Base-by-base conservation (phyloP, 164 flowering plant genomes). In the Macadamia integrifolia region DNA sequence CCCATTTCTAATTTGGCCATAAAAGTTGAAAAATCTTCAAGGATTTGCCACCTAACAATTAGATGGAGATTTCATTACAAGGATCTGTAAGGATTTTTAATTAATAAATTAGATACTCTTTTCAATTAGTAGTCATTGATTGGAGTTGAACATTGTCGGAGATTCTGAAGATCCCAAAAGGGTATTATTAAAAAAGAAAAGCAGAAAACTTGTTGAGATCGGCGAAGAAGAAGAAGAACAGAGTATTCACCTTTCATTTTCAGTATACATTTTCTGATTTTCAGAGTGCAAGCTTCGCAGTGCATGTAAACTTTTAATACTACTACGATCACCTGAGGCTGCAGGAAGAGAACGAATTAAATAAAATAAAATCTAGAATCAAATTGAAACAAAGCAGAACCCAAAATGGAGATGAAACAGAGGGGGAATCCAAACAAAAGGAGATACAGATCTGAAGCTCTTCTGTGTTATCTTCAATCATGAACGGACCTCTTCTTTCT, bases 261-360 rank as follows among this genome's bases (percentile, higher is more conserved):
- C 67, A 32, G 74, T 6, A 93, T 93, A 13, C 90, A 80, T 76
- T 80, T 93, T 72, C 82, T 81, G 76, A 90, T 84, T 77, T 83
- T 91, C 52, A 82, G 81, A 9, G 95, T 85, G 65, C 98, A 93
- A 30, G 87, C 92, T 42, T 89, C 97, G 64, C 98, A 93, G 72
- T 93, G 98, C 97, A 93, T 90, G 84, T 85, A 85, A 14, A 89
- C 90, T 61, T 73, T 86, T 17, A 90, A 77, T 18, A 88, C 88
- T 64, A 82, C 93, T 2, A 80, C 80, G 3, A 86, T 82, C 61
- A 82, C 83, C 62, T 72, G 79, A 35, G 85, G 83, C 84, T 79
- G 86, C 72, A 62, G 8, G 35, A 52, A 30, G 1, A 44, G 32
- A 23, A 23, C 23, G 23, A 23, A 23, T 23, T 23, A 23, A 23